phyloP scores from a whole-genome alignment of 2,329 filamentous ascomycete genomes.

The Nemania serpens region DNA sequence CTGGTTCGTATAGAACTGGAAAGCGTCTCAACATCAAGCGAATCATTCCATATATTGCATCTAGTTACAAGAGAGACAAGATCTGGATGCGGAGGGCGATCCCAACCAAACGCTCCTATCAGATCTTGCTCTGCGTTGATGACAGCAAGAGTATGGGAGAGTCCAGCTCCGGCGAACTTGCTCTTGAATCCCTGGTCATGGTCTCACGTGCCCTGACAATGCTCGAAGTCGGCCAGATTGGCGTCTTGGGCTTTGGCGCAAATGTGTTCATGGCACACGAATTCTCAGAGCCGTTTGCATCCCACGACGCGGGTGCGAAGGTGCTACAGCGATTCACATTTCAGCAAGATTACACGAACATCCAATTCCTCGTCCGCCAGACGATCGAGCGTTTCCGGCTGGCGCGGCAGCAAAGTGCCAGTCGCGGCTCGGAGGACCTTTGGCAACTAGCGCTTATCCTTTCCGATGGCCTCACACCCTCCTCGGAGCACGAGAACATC shows the following conservation, averaged over 20 bases:
- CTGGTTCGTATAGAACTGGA: constrained; percentile 93
- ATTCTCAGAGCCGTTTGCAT: constrained; percentile 79
- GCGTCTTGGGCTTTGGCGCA: constrained; percentile 86
- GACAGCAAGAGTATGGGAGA: constrained; percentile 95
- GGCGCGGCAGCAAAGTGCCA: constrained; percentile 66
- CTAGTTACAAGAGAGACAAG: constrained; percentile 98
- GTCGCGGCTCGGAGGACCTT: constrained; percentile 66
- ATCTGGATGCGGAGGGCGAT: constrained; percentile 98
- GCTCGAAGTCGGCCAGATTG: constrained; percentile 94
- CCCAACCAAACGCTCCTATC: constrained; percentile 92
- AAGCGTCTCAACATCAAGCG: constrained; percentile 99
- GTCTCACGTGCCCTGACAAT: constrained; percentile 85
- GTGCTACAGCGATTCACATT: constrained; percentile 87
- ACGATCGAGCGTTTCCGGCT: constrained; percentile 82
- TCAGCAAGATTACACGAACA: constrained; percentile 82
- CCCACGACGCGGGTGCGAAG: constrained; percentile 76
- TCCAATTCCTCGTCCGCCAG: constrained; percentile 74
- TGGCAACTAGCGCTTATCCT: constrained; percentile 96
- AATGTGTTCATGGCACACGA: constrained; percentile 84
- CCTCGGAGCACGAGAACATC: constrained; percentile 78
- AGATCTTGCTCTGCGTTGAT: constrained; percentile 96
- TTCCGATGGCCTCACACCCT: constrained; percentile 89
- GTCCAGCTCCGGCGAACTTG: constrained; percentile 73
- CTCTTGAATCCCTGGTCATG: constrained; percentile 92
- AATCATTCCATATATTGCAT: constrained; percentile 99